Evolutionary conservation across 345 rosid species (phyloP).

Genomic region (Dipteronia dyeriana): DNA sequence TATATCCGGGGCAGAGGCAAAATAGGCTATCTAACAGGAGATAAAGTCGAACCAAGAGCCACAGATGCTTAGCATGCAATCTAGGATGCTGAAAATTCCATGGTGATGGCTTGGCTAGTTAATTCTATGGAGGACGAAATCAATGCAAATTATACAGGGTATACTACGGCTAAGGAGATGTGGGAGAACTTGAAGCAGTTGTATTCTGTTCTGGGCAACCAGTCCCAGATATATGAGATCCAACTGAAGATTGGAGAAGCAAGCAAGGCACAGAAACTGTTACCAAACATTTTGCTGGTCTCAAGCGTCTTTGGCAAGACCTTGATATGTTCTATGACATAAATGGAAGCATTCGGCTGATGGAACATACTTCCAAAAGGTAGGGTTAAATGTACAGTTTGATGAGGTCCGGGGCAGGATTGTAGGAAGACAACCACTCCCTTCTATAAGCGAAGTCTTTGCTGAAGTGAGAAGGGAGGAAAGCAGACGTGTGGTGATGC

Average conservation of each 20-base stretch:
- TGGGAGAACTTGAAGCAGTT: no score
- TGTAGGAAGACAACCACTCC: not conserved
- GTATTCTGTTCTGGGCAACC: not conserved
- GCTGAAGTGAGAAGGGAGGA: not conserved
- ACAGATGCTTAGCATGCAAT: no score
- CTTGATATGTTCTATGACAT: not conserved
- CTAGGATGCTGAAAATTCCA: no score
- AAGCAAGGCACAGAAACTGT: not conserved
- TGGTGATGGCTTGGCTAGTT: no score
- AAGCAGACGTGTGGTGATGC: not conserved
- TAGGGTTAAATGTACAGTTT: not conserved
- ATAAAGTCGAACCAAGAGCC: no score
- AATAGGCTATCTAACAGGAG: no score
- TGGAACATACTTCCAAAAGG: not conserved
- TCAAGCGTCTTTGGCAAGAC: not conserved
- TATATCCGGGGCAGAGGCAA: no score
- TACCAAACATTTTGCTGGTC: not conserved
- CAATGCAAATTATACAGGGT: no score
- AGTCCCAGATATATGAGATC: not conserved
- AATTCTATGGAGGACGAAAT: no score
- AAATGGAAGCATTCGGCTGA: not conserved
- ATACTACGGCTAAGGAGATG: no score
- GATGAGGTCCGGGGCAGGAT: not conserved
- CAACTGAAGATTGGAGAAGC: not conserved
- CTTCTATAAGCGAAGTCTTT: not conserved